Evolutionary conservation across 2,329 filamentous ascomycete genomes (phyloP).

Genomic region (Cercospora citrullina): DNA sequence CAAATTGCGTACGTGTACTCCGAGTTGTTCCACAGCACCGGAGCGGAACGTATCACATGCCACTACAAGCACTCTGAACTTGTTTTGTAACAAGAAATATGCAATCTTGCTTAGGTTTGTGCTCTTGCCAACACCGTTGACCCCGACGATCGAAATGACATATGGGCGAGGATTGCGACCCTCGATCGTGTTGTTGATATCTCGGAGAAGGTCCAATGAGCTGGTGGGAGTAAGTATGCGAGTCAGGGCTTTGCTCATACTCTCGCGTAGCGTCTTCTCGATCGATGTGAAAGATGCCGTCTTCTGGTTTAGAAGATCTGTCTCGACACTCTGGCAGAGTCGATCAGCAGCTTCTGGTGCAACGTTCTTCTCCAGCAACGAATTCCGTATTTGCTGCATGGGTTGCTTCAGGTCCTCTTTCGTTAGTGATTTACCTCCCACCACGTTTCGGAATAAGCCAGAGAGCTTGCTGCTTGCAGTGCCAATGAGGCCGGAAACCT

Average conservation of each 20-base stretch:
- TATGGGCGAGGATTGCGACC: conserved; percentile 72
- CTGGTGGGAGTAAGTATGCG: conserved; percentile 96
- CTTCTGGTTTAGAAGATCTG: conserved; percentile 85
- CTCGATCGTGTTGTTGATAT: conserved; percentile 79
- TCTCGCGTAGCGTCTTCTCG: conserved; percentile 76
- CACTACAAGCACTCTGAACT: conserved; percentile 90
- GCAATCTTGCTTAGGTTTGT: conserved; percentile 98
- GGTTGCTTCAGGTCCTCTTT: conserved; percentile 87
- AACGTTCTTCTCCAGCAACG: conserved; percentile 92
- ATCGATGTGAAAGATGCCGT: conserved; percentile 82
- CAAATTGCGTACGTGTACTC: conserved; percentile 90
- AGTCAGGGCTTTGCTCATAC: conserved; percentile 87
- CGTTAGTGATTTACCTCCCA: conserved; percentile 89
- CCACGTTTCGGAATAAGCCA: conserved; percentile 88
- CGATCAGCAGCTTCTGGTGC: conserved; percentile 90
- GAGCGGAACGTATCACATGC: conserved; percentile 97
- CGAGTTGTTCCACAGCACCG: conserved; percentile 93
- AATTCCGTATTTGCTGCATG: conserved; percentile 93
- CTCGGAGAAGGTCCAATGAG: conserved; percentile 88
- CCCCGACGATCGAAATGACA: conserved; percentile 96
- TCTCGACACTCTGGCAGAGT: conserved; percentile 86
- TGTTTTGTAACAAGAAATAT: conserved; percentile 96
- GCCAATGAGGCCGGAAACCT: conserved; percentile 67
- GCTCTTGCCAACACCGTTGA: conserved; percentile 97
- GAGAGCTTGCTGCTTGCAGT: conserved; percentile 79